A percentile compares a stretch with the other conserved stretches of the same genome.
Conservation (phyloP, 1,284 basidiomycete genomes). For the Exsudoporus floridanus region DNA sequence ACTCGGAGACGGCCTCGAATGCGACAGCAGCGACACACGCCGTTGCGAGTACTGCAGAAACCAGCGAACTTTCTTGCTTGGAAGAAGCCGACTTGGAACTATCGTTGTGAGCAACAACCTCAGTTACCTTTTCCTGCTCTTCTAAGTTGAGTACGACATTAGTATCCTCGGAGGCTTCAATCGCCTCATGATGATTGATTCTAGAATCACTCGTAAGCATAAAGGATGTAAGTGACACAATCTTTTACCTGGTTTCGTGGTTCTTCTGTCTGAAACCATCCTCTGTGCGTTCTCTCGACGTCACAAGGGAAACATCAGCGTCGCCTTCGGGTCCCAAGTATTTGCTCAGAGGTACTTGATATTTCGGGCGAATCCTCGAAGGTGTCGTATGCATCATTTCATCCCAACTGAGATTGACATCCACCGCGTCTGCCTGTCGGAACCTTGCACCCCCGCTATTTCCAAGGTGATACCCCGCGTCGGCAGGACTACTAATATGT, state of each 20-base stretch:
- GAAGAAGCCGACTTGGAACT: too few species aligned
- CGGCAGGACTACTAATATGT: conserved; percentile 9
- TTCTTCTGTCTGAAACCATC: background rate
- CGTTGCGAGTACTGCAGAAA: conserved; percentile 12
- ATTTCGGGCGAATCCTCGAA: conserved; percentile 1
- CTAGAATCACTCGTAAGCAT: conserved; percentile 13
- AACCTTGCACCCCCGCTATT: too few species aligned
- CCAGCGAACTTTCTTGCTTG: conserved; percentile 9
- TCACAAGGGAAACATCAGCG: background rate
- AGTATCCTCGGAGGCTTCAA: background rate
- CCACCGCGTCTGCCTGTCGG: background rate
- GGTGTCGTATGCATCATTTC: background rate
- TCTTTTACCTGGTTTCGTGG: conserved; percentile 7
- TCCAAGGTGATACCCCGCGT: background rate
- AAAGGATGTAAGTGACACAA: background rate
- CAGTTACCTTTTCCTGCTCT: background rate
- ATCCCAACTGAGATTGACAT: conserved; percentile 8
- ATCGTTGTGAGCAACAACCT: background rate
- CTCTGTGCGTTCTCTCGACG: background rate
- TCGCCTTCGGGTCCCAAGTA: conserved; percentile 5
- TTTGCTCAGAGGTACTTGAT: conserved; percentile 22
- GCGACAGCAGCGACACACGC: conserved; percentile 13
- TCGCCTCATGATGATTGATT: background rate
- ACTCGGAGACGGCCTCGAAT: conserved; percentile 10
- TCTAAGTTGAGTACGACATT: background rate